Evolutionary conservation across 805 yeast species (phyloP), one percentile per base, ranked within the genome.

Genomic region (Yarrowia hollandica): DNA sequence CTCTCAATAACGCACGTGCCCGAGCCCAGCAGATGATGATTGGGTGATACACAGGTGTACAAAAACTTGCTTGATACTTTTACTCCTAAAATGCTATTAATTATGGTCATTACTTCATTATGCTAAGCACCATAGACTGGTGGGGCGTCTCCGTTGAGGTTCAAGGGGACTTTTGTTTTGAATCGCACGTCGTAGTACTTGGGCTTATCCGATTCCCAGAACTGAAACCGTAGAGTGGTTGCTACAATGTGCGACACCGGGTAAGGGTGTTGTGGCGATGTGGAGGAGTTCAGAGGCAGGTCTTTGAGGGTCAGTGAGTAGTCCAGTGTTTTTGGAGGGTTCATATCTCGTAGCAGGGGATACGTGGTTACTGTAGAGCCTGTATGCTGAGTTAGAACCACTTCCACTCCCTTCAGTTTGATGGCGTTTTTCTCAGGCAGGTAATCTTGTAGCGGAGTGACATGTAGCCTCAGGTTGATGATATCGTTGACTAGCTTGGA

Each of bases 401-500:
- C 55, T 16, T 30, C 22, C 9, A 48, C 55, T 3, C 55, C 33
- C 3, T 7, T 22, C 12, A 48, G 22, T 16, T 48, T 48, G 21
- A 33, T 33, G 16, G 55, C 35, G 30, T 33, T 22, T 22, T 48
- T 33, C 16, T 30, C 52, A 4, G 52, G 34, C 18, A 48, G 15
- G 12, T 31, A 48, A 12, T 48, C 54, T 19, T 44, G 37, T 2
- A 44, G 37, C 2, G 37, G 54, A 1, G 35, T 48, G 14, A 48
- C 55, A 16, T 48, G 33, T 30, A 48, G 25, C 6, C 16, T 31
- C 22, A 48, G 30, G 14, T 48, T 48, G 39, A 48, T 48, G 30
- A 48, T 31, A n/a, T 48, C 39, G 30, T 48, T 48, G 39, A 31
- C 39, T 12, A 48, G 39, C n/a, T 48, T 48, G 15, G 55, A 48